Evolutionary conservation across 129 eudicot species (phyloP).

Genomic region (Rutidosis leptorrhynchoides): DNA sequence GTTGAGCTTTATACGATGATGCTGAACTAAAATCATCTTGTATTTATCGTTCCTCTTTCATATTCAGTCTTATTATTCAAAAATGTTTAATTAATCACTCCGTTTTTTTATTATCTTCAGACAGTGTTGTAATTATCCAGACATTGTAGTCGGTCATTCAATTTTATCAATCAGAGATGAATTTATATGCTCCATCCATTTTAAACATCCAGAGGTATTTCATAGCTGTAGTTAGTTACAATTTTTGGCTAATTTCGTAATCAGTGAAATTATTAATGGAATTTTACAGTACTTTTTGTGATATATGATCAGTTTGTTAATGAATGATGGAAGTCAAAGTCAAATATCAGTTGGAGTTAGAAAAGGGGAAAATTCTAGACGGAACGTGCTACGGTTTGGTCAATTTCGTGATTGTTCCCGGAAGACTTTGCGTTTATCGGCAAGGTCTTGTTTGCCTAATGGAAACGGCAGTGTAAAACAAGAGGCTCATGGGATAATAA

Average conservation of each 20-base stretch:
- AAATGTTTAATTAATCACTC: too few relatives aligned
- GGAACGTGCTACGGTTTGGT: conserved; percentile 32
- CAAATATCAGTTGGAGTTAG: conserved; percentile 29
- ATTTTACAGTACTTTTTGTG: not conserved
- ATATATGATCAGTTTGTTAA: conserved; percentile 23
- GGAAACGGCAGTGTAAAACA: conserved; percentile 45
- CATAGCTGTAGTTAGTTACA: conserved; percentile 1
- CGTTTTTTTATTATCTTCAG: too few relatives aligned
- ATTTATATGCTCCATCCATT: conserved; percentile 20
- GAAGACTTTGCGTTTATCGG: conserved; percentile 30
- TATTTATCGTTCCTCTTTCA: not conserved
- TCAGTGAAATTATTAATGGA: not conserved
- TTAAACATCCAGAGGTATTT: conserved; percentile 32
- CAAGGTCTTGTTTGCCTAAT: conserved; percentile 45
- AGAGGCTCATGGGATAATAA: conserved; percentile 42
- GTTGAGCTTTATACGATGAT: not conserved
- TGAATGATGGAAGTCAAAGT: conserved; percentile 29
- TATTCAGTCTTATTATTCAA: not conserved
- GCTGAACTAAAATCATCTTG: not conserved
- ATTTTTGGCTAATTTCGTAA: not conserved
- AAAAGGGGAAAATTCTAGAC: conserved; percentile 37
- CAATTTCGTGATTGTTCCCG: conserved; percentile 20
- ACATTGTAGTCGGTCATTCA: conserved; percentile 10
- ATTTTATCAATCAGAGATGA: conserved; percentile 26
- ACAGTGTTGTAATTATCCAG: not conserved